A percentile compares a stretch with the other conserved stretches of the same genome.
phyloP scores from a whole-genome alignment of 345 rosid genomes.

The Euphorbia tirucalli region DNA sequence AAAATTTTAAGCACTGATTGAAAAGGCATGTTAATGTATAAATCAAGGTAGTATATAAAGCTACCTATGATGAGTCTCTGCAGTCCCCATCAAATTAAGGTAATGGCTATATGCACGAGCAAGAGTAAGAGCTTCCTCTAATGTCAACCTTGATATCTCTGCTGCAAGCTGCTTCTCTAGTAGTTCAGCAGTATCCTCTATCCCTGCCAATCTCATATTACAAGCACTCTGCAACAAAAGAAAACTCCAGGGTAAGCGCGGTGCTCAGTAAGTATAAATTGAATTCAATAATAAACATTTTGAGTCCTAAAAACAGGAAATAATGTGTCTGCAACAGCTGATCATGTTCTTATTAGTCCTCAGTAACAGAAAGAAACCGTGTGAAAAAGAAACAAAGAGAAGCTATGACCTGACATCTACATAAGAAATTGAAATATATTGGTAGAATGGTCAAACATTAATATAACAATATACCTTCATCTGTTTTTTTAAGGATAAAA shows the following conservation, averaged over 20 bases:
- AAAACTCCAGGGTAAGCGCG: background rate
- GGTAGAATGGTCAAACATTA: background rate
- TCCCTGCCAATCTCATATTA: conserved; percentile 77
- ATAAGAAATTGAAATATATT: background rate
- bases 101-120: conserved; percentile 95
- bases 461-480: background rate
- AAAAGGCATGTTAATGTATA: background rate
- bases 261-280: too few species aligned
- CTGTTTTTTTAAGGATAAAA: background rate
- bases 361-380: background rate
- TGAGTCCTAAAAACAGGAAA: background rate
- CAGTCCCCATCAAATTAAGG: conserved; percentile 91
- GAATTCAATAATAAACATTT: background rate
- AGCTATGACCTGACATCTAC: background rate
- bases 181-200: conserved; percentile 78
- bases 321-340: background rate
- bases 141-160: conserved; percentile 76
- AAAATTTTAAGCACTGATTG: background rate
- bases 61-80: conserved; percentile 94
- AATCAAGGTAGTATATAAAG: background rate
- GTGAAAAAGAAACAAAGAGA: background rate
- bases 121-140: conserved; percentile 79
- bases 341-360: background rate
- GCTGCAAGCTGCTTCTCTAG: conserved; percentile 78
- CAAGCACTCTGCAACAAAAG: conserved; percentile 64